A percentile compares a stretch with the other conserved stretches of the same genome.
phyloP scores from a whole-genome alignment of 2,329 filamentous ascomycete genomes.

The Alternaria conjuncta region DNA sequence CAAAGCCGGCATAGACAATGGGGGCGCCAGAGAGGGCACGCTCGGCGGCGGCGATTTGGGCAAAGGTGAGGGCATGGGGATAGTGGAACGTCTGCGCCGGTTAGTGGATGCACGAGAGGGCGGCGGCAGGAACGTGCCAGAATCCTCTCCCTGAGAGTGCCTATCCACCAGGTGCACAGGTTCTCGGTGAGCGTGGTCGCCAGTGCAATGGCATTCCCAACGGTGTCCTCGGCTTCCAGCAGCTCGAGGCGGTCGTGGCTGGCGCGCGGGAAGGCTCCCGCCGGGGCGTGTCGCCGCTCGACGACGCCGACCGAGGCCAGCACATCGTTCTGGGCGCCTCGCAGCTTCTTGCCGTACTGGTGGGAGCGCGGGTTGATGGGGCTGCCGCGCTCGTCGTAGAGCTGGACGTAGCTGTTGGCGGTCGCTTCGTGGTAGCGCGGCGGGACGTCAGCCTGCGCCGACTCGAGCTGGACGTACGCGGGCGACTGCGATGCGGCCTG shows the following conservation, averaged over 20 bases:
- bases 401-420: slow-evolving; percentile 43
- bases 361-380: slow-evolving; percentile 52
- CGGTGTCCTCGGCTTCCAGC: slow-evolving; percentile 40
- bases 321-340: slow-evolving; percentile 57
- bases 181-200: slow-evolving; percentile 33
- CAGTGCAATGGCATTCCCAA: slow-evolving; percentile 34
- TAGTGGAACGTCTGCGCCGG: slow-evolving; percentile 36
- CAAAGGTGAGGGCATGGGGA: slow-evolving; percentile 27
- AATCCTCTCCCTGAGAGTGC: slow-evolving; percentile 37
- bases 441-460: slow-evolving; percentile 33
- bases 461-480: slow-evolving; percentile 37
- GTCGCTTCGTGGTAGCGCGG: slow-evolving; percentile 28
- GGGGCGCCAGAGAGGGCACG: slow-evolving; percentile 22
- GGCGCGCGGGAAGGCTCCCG: slow-evolving; percentile 33
- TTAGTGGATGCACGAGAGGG: neutral
- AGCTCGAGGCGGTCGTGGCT: slow-evolving; percentile 36
- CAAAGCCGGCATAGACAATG: slow-evolving; percentile 38
- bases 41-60: slow-evolving; percentile 35
- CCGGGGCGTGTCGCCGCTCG: slow-evolving; percentile 44
- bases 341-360: slow-evolving; percentile 48
- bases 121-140: slow-evolving; percentile 18
- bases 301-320: slow-evolving; percentile 57
- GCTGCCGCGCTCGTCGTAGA: slow-evolving; percentile 54
- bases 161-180: slow-evolving; percentile 46
- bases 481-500: slow-evolving; percentile 26